These are phyloP conservation scores for Colletotrichum australisinense DNA, from an alignment of 2,329 filamentous ascomycete genomes.

Conservation along the genomic window DNA sequence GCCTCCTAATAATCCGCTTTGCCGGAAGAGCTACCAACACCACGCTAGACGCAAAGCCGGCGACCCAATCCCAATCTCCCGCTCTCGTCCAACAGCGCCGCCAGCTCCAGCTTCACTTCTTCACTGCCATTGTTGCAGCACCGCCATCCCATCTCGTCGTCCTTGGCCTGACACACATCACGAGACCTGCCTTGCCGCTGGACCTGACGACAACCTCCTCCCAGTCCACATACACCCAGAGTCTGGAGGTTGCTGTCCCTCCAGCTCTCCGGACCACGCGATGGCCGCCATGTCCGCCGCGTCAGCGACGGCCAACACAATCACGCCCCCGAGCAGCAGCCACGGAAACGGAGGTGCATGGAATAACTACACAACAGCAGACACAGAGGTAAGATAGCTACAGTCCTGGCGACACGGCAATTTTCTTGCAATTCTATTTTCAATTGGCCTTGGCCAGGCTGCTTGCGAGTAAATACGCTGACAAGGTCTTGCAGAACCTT, in stretches of 20 bases:
- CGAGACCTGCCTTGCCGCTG: not conserved
- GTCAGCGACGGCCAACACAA: slow-evolving; percentile 57
- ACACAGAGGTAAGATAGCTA: slow-evolving; percentile 50
- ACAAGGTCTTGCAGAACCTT: slow-evolving; percentile 31
- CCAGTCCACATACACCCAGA: not conserved
- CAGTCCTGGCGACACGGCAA: not conserved
- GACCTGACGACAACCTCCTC: not conserved
- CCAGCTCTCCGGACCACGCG: slow-evolving; percentile 37
- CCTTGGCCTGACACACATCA: slow-evolving; percentile 27
- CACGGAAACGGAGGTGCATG: slow-evolving; percentile 61
- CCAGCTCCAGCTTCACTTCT: slow-evolving; percentile 15
- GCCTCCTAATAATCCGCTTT: slow-evolving; percentile 33
- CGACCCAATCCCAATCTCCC: slow-evolving; percentile 23
- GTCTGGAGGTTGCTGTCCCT: slow-evolving; percentile 29
- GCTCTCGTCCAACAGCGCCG: slow-evolving; percentile 5
- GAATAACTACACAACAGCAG: slow-evolving; percentile 47
- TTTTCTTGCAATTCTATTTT: not conserved
- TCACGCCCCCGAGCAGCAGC: slow-evolving; percentile 61
- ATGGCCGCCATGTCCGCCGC: slow-evolving; percentile 67
- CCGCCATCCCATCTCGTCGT: slow-evolving; percentile 2
- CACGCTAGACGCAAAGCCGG: slow-evolving; percentile 17
- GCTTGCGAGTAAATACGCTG: not conserved
- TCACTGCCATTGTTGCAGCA: slow-evolving; percentile 10
- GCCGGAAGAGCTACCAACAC: slow-evolving; percentile 20
- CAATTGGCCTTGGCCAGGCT: not conserved